Base-by-base conservation (phyloP, 2,329 filamentous ascomycete species). In the Aspergillus aculeatus region DNA sequence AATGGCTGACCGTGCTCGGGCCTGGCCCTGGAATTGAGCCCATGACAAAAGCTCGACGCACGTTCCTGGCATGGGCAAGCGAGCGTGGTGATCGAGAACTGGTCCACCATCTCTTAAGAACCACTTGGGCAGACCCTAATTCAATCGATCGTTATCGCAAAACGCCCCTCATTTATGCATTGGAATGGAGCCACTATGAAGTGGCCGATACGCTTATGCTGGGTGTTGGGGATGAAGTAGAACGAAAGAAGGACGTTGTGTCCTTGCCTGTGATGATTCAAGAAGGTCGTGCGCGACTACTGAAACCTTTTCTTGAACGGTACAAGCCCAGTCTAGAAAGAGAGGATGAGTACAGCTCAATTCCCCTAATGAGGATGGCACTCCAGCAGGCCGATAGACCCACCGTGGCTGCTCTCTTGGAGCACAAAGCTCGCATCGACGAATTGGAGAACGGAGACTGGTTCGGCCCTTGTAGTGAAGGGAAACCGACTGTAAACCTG, bases 321-420 rank as follows among this genome's bases (percentile, higher is more conserved):
- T 64, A 58, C 48, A 58, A 60, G 29, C 51, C 57, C 1, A 47
- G 44, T 19, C 52, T 64, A 7, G 47, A 59, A 32, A 21, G 51
- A 10, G 62, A 64, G 14, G 62, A 64, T 21, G 54, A 56, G 6
- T 62, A 51, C 26, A 62, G 57, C 23, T 47, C 62, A 2, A 50
- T 62, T 11, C 54, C 62, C 7, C 24, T 64, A 26, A 58, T 64
- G 60, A 50, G 60, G 14, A 58, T 62, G 48, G 62, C 62, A 1
- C 54, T 64, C 2, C 60, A 67, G 49, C 60, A 67, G 59, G 55
- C 63, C 47, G 60, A 68, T 50, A 35, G 65, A 50, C 14, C 62
- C 21, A 56, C 60, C 4, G 58, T 68, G 48, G 29, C 57, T 3
- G 24, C 62, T 7, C 62, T 64, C n/a, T 49, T 64, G 32, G 62